Evolutionary conservation across 2,329 filamentous ascomycete species (phyloP).

Genomic region (Penicillium nordicum): DNA sequence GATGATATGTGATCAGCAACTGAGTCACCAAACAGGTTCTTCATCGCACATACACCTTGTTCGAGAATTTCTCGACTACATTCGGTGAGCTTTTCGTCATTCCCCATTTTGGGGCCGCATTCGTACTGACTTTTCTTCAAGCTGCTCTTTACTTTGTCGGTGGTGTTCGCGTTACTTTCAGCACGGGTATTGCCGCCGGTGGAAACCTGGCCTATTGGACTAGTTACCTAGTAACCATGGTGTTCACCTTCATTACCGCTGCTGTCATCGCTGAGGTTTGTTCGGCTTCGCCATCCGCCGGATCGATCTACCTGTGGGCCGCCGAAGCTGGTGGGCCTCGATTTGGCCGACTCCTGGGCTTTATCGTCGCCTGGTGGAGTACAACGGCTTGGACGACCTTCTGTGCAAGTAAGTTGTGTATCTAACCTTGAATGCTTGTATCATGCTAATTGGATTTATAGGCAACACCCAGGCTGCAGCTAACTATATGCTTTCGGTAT

Average conservation of each 20-base stretch:
- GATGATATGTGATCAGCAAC: background rate
- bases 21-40: constrained; percentile 45
- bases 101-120: background rate
- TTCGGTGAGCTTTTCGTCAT: constrained; percentile 46
- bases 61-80: constrained; percentile 59
- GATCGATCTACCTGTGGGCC: constrained; percentile 62
- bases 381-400: constrained; percentile 62
- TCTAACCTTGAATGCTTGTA: background rate
- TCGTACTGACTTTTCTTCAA: constrained; percentile 23
- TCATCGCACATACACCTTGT: constrained; percentile 55
- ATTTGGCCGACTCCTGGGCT: constrained; percentile 56
- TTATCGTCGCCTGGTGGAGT: constrained; percentile 63
- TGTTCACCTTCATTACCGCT: constrained; percentile 61
- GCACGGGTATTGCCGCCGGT: constrained; percentile 60
- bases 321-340: constrained; percentile 56
- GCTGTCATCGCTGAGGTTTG: constrained; percentile 60
- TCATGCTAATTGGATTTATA: constrained; percentile 12
- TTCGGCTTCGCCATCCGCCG: constrained; percentile 57
- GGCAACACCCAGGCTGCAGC: constrained; percentile 51
- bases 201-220: constrained; percentile 62
- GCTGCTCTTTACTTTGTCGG: constrained; percentile 61
- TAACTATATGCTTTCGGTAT: constrained; percentile 53
- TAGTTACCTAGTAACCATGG: constrained; percentile 57
- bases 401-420: constrained; percentile 45
- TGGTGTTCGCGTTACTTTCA: constrained; percentile 59